Conservation (phyloP, 2,329 filamentous ascomycete species). For the Colletotrichum chrysophilum region DNA sequence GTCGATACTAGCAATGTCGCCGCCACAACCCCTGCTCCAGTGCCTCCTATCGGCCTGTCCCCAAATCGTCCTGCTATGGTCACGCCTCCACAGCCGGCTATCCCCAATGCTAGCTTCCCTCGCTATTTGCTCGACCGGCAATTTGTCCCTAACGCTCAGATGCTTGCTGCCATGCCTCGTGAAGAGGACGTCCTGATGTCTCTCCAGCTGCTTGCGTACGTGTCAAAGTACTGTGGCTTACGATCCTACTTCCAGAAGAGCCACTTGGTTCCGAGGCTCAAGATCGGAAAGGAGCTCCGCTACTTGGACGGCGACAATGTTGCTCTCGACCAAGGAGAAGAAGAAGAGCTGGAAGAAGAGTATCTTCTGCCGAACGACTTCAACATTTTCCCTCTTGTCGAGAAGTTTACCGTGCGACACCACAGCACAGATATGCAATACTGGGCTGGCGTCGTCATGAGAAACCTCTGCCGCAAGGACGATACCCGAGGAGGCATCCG, state of each 20-base stretch:
- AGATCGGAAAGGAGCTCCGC: constrained; percentile 85
- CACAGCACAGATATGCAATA: constrained; percentile 99
- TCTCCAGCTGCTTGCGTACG: constrained; percentile 92
- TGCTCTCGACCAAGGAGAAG: constrained; percentile 47
- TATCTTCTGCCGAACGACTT: constrained; percentile 93
- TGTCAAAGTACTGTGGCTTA: constrained; percentile 98
- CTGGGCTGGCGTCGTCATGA: constrained; percentile 99
- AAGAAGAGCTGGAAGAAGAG: constrained; percentile 78
- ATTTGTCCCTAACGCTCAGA: constrained; percentile 70
- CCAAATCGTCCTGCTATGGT: constrained; percentile 73
- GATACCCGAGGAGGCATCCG: constrained; percentile 92
- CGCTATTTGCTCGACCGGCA: constrained; percentile 81
- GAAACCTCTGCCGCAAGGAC: constrained; percentile 97
- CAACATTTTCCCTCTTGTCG: constrained; percentile 97
- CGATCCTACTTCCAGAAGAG: constrained; percentile 95
- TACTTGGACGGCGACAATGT: constrained; percentile 75
- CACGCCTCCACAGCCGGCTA: constrained; percentile 75
- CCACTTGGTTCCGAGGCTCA: constrained; percentile 89
- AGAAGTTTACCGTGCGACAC: constrained; percentile 96
- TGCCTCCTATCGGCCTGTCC: constrained; percentile 74
- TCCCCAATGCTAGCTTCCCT: constrained; percentile 74
- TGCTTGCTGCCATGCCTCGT: constrained; percentile 89
- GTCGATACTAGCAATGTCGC: constrained; percentile 87
- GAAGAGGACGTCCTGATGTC: constrained; percentile 99
- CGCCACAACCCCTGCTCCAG: constrained; percentile 68